These are phyloP conservation scores for Chrysanthemum lavandulifolium DNA, from an alignment of 129 eudicot genomes.

Conservation along the genomic window DNA sequence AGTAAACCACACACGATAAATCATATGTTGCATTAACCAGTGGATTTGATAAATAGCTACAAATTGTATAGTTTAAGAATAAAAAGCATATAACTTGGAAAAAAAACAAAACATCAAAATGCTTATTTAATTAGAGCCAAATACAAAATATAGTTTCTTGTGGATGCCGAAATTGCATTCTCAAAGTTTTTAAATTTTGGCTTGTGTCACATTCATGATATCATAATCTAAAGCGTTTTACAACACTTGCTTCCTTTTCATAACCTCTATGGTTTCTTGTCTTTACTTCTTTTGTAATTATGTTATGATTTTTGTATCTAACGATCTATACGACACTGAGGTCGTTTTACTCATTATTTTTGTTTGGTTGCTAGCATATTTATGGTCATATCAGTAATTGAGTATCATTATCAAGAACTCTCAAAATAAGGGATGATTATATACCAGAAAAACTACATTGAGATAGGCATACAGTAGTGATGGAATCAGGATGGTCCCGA, in stretches of 20 bases:
- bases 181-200: neutral
- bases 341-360: too few relatives aligned
- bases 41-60: neutral
- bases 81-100: neutral
- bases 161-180: slow-evolving; percentile 9
- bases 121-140: neutral
- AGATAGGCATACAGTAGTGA: too few relatives aligned
- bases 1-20: neutral
- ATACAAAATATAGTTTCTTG: neutral
- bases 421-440: too few relatives aligned
- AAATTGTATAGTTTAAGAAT: neutral
- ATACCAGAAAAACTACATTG: too few relatives aligned
- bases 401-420: too few relatives aligned
- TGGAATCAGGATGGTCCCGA: too few relatives aligned
- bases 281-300: neutral
- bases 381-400: too few relatives aligned
- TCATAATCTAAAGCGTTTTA: neutral
- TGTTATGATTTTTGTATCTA: too few relatives aligned
- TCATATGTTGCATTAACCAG: neutral
- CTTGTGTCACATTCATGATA: neutral
- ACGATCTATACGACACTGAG: neutral
- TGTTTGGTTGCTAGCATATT: too few relatives aligned
- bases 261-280: neutral
- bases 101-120: neutral
- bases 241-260: slow-evolving; percentile 4